Percentiles rank a stretch among this genome's conserved stretches.
Evolutionary conservation across 768 basidiomycete species (phyloP).

Genomic region (Mrakia frigida): DNA sequence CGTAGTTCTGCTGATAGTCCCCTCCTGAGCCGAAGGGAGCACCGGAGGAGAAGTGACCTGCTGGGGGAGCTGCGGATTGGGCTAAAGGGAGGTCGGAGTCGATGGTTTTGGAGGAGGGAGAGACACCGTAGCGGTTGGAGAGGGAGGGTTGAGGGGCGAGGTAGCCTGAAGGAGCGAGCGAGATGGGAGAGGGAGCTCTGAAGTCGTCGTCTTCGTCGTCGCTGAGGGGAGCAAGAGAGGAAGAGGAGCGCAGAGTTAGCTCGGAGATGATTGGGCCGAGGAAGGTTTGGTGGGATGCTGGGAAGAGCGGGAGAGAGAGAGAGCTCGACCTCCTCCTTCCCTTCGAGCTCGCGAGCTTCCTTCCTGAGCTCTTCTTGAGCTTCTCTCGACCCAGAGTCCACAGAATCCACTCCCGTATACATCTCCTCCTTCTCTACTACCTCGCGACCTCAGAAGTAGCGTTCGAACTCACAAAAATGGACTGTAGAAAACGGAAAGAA

Average conservation of each 20-base stretch:
- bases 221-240: neutral
- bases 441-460: too few relatives aligned
- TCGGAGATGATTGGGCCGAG: too few relatives aligned
- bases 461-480: conserved; percentile 24
- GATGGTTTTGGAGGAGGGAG: conserved; percentile 24
- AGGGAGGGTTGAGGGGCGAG: conserved; percentile 37
- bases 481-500: neutral
- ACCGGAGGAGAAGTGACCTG: conserved; percentile 37
- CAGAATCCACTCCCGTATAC: too few relatives aligned
- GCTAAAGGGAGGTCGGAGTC: conserved; percentile 40
- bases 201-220: conserved; percentile 33
- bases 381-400: too few relatives aligned
- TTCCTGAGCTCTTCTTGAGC: too few relatives aligned
- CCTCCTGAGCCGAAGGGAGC: conserved; percentile 24
- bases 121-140: conserved; percentile 36
- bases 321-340: too few relatives aligned
- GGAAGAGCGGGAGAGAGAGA: too few relatives aligned
- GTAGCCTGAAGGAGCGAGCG: conserved; percentile 34
- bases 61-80: conserved; percentile 38
- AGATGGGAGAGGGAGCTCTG: conserved; percentile 15
- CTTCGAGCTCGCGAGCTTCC: too few relatives aligned
- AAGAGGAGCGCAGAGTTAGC: neutral
- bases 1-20: conserved; percentile 36
- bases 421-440: too few relatives aligned
- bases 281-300: too few relatives aligned